Conservation (phyloP, 2,329 filamentous ascomycete genomes). For the Fusarium euwallaceae region DNA sequence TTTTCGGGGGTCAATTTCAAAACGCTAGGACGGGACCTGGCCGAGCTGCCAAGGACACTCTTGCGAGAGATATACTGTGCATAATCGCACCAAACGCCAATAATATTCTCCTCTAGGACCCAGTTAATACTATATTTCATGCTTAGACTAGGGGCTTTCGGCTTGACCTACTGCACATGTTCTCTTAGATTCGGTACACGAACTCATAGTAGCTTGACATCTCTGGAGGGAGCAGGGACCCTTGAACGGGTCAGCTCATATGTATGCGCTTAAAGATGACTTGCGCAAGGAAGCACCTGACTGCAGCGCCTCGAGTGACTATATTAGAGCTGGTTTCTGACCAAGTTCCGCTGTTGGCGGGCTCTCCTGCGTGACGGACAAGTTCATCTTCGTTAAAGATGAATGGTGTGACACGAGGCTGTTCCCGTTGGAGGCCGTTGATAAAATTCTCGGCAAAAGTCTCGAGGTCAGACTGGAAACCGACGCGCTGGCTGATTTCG, state of each 20-base stretch:
- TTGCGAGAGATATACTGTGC: neutral
- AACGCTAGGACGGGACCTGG: neutral
- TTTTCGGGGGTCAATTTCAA: neutral
- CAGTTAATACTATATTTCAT: neutral
- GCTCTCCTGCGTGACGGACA: neutral
- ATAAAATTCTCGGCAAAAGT: neutral
- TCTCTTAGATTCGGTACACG: neutral
- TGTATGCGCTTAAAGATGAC: neutral
- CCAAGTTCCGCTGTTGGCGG: neutral
- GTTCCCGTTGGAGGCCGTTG: neutral
- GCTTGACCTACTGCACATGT: neutral
- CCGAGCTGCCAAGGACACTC: neutral
- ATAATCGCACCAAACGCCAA: neutral
- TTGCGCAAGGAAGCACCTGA: neutral
- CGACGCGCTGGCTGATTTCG: neutral
- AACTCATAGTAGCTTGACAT: neutral
- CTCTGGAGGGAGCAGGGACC: neutral
- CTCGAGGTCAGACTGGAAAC: neutral
- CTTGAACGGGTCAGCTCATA: neutral
- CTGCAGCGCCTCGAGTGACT: neutral
- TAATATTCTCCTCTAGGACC: neutral
- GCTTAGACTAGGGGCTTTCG: neutral
- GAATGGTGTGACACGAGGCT: neutral
- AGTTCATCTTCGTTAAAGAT: neutral
- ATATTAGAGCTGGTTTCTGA: neutral